Evolutionary conservation across 75 land plant species (phyloP).

Genomic region (Ceratopteris richardii): DNA sequence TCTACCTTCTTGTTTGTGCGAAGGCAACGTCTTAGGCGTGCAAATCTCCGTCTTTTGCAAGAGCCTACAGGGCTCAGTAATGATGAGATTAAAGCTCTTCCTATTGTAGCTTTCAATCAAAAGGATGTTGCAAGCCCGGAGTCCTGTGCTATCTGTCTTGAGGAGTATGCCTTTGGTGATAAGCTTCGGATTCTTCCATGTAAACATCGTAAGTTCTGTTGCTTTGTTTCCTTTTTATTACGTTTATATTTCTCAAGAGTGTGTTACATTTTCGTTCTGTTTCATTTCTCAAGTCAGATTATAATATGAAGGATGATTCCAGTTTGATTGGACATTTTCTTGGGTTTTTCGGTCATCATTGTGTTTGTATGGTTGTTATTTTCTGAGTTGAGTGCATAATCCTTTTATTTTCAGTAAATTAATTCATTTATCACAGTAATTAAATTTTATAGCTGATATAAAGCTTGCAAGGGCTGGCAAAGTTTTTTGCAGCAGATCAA

Average conservation of each 20-base stretch:
- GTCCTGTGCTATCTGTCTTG: constrained; percentile 44
- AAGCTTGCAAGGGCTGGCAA: no score
- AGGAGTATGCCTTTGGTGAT: constrained; percentile 35
- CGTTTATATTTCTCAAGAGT: neutral
- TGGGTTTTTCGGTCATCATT: no score
- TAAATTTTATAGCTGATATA: no score
- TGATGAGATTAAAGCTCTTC: constrained; percentile 40
- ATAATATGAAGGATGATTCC: no score
- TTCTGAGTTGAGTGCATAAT: no score
- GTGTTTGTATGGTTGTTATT: no score
- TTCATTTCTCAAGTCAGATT: no score
- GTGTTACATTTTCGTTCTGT: no score
- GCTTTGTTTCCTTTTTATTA: neutral
- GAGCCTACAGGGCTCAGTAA: constrained; percentile 33
- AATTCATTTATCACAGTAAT: no score
- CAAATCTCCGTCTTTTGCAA: constrained; percentile 13
- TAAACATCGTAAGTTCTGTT: constrained; percentile 24
- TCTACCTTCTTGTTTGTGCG: constrained; percentile 41
- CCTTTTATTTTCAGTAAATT: no score
- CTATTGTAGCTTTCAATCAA: constrained; percentile 23
- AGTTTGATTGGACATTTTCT: no score
- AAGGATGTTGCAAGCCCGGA: constrained; percentile 23
- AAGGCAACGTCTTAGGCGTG: constrained; percentile 28
- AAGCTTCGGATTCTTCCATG: constrained; percentile 37
- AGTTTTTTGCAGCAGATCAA: no score